These are phyloP conservation scores for Pyricularia pennisetigena DNA, from an alignment of 2,329 filamentous ascomycete species.

Conservation along the genomic window DNA sequence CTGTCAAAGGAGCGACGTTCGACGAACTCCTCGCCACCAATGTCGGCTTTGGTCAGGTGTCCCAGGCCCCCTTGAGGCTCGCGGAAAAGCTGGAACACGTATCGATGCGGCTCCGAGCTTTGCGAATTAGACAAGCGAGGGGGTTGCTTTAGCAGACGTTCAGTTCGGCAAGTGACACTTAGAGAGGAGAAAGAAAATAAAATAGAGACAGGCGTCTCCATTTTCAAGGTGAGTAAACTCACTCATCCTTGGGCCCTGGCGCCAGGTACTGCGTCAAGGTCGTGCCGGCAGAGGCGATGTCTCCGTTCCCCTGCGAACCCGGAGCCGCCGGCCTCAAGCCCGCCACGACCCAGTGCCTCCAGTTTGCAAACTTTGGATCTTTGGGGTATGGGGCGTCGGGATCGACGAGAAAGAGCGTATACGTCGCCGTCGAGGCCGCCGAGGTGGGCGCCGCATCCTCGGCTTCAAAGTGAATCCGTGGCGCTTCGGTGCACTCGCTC, in stretches of 20 bases:
- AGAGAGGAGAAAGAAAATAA: background rate
- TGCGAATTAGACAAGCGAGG: background rate
- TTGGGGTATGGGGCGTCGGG: slow-evolving; percentile 45
- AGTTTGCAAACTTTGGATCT: slow-evolving; percentile 44
- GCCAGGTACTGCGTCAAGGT: slow-evolving; percentile 31
- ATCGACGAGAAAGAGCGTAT: slow-evolving; percentile 39
- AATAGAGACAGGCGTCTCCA: background rate
- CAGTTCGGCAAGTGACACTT: background rate
- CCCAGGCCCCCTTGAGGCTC: slow-evolving; percentile 20
- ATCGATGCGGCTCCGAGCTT: slow-evolving; percentile 35
- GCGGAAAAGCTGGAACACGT: slow-evolving; percentile 33
- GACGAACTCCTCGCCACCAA: slow-evolving; percentile 35
- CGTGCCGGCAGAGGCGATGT: slow-evolving; percentile 12
- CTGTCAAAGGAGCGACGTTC: slow-evolving; percentile 32
- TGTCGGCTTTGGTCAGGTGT: slow-evolving; percentile 26
- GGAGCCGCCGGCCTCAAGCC: slow-evolving; percentile 22
- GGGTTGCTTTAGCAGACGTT: background rate
- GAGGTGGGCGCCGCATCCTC: background rate
- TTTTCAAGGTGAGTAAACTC: slow-evolving; percentile 13
- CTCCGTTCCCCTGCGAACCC: slow-evolving; percentile 12
- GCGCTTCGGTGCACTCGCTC: slow-evolving; percentile 5
- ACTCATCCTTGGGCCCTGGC: slow-evolving; percentile 36
- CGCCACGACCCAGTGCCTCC: slow-evolving; percentile 42
- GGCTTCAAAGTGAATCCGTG: background rate
- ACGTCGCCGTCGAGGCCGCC: slow-evolving; percentile 12